Conservation (phyloP, 2,329 filamentous ascomycete species). For the Penicillium sp. region DNA sequence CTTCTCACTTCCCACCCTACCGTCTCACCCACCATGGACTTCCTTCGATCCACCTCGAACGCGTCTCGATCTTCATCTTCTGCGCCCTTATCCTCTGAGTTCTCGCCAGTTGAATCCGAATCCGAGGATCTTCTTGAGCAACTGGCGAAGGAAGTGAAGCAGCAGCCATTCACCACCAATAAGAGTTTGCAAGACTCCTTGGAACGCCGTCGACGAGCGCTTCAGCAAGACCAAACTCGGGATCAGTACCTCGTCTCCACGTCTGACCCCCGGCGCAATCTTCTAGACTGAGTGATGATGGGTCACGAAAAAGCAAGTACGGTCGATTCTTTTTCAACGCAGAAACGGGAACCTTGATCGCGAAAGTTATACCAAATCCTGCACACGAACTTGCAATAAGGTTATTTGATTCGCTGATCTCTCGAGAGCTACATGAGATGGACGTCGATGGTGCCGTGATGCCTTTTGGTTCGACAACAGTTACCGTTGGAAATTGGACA, state of each 20-base stretch:
- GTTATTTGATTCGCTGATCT: conserved; percentile 11
- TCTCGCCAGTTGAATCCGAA: conserved; percentile 10
- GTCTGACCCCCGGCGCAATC: conserved; percentile 9
- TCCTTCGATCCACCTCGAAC: conserved; percentile 3
- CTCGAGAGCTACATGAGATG: conserved; percentile 10
- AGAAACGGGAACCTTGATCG: conserved; percentile 15
- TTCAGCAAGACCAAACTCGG: conserved; percentile 13
- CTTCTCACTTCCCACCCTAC: conserved; percentile 8
- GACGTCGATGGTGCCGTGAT: conserved; percentile 9
- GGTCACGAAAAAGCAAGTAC: conserved; percentile 15
- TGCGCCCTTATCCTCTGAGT: conserved; percentile 7
- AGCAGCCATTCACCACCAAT: conserved; percentile 12
- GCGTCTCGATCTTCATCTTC: conserved; percentile 5
- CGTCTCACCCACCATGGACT: conserved; percentile 10
- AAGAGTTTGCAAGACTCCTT: conserved; percentile 11
- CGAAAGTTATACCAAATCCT: conserved; percentile 12
- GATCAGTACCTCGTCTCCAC: conserved; percentile 17
- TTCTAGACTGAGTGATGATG: conserved; percentile 15
- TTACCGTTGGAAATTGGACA: conserved; percentile 16
- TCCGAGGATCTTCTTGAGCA: conserved; percentile 11
- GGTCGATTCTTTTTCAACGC: conserved; percentile 12
- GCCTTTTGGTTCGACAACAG: conserved; percentile 13
- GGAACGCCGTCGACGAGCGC: conserved; percentile 9
- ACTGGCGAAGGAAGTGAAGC: conserved; percentile 9
- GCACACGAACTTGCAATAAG: conserved; percentile 12